Evolutionary conservation across 116 monocot genomes (phyloP), one percentile per base, ranked within the genome.

Genomic region (Zostera marina): DNA sequence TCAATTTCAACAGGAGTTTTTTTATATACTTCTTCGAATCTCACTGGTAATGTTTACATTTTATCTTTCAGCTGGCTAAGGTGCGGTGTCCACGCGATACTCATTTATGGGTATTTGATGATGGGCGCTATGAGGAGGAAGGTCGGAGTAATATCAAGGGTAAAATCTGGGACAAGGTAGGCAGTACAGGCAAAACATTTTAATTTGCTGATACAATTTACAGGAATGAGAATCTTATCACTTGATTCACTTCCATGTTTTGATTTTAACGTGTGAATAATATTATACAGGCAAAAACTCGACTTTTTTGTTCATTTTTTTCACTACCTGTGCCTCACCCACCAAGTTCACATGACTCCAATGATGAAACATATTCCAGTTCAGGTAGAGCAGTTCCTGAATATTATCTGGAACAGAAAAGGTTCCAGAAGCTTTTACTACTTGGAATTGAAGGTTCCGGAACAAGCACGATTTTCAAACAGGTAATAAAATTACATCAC

Each of bases 31-130:
- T n/a, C n/a, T 32, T 5, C 32, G 32, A 32, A 3, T 32, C 32
- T 32, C 32, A 32, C 32, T 32, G 5, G 8, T 15, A 49, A 17
- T n/a, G 0, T 23, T 4, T 14, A 54, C 32, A 0, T 10, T 10
- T 13, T 54, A 38, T 59, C 15, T 68, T 60, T 54, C 77, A 94
- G 94, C 25, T 94, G 53, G 88, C 88, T 64, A 66, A 72, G 24
- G 94, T 94, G 59, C 94, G 85, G 38, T 94, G 94, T 17, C 88
- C 94, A 11, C 81, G 79, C 19, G 88, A 75, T 74, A 88, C 94
- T n/a, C 94, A 94, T 72, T 94, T 94, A 47, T 94, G 94, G 94
- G 85, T 94, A 15, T 85, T 88, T 79, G 71, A 94, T 54, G 94
- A 88, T 70, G 94, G 94, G 15, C 70, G 82, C 0, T 94, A 85